Conservation (phyloP, 495 filamentous ascomycete genomes). For the Ascobolus immersus region DNA sequence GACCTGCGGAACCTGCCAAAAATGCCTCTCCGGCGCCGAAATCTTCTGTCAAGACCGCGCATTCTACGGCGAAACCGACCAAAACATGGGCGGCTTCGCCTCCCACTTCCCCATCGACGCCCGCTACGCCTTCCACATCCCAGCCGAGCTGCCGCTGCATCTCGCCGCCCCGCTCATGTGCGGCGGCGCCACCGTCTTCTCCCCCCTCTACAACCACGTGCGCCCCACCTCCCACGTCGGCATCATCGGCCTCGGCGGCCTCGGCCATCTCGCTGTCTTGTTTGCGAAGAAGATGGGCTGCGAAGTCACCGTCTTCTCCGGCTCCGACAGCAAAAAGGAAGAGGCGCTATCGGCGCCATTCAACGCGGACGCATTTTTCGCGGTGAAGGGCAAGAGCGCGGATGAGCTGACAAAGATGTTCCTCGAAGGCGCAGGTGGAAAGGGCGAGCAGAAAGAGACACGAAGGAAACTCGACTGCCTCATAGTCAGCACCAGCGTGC, state of each 20-base stretch:
- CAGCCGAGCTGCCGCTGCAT: constrained; percentile 23
- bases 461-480: constrained; percentile 19
- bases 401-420: constrained; percentile 17
- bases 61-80: constrained; percentile 24
- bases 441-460: no score
- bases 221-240: constrained; percentile 29
- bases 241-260: constrained; percentile 34
- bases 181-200: constrained; percentile 29
- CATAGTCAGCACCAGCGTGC: constrained; percentile 23
- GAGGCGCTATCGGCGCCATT: constrained; percentile 29
- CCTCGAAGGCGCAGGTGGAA: no score
- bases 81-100: constrained; percentile 32
- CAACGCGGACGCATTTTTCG: constrained; percentile 26
- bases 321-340: constrained; percentile 30
- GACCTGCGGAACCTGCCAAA: constrained; percentile 27
- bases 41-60: constrained; percentile 25
- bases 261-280: constrained; percentile 39
- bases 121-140: constrained; percentile 28
- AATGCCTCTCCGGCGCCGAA: constrained; percentile 30
- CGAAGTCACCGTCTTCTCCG: constrained; percentile 33
- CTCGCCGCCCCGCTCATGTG: constrained; percentile 30
- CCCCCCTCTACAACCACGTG: constrained; percentile 22
- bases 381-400: constrained; percentile 21
- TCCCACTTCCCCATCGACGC: constrained; percentile 30
- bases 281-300: constrained; percentile 38